Percentiles rank a stretch among this genome's conserved stretches.
These are phyloP conservation scores for Colletotrichum plurivorum DNA, from an alignment of 2,329 filamentous ascomycete genomes.

Conservation along the genomic window DNA sequence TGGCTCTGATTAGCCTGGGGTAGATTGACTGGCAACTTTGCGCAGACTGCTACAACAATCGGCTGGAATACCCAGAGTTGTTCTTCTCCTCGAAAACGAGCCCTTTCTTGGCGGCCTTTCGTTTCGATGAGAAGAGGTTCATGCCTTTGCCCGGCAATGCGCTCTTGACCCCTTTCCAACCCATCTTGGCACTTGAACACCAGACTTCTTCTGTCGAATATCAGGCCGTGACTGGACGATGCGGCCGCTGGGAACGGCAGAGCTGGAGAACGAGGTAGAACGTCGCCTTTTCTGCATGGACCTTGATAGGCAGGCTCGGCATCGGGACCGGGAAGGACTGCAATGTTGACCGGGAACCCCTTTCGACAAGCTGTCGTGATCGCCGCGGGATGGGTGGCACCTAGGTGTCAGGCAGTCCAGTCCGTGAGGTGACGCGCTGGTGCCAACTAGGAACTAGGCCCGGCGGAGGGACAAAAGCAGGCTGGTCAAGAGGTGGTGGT, in stretches of 20 bases:
- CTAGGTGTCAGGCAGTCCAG: slow-evolving; percentile 30
- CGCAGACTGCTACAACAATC: slow-evolving; percentile 7
- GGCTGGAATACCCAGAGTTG: slow-evolving; percentile 37
- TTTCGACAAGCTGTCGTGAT: slow-evolving; percentile 20
- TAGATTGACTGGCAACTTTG: slow-evolving; percentile 34
- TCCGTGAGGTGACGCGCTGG: slow-evolving; percentile 30
- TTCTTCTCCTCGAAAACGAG: slow-evolving; percentile 30
- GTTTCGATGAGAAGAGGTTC: slow-evolving; percentile 49
- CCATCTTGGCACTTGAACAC: slow-evolving; percentile 47
- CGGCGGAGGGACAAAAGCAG: slow-evolving; percentile 27
- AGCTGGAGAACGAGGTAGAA: not conserved
- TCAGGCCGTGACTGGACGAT: not conserved
- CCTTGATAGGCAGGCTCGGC: not conserved
- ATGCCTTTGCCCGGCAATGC: slow-evolving; percentile 52
- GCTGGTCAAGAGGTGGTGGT: slow-evolving; percentile 20
- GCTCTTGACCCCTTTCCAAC: slow-evolving; percentile 55
- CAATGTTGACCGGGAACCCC: not conserved
- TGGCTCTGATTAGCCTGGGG: not conserved
- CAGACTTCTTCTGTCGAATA: slow-evolving; percentile 5
- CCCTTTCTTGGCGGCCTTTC: slow-evolving; percentile 42
- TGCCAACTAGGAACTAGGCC: slow-evolving; percentile 29
- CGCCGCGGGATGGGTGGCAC: slow-evolving; percentile 23
- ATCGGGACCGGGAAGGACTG: slow-evolving; percentile 1
- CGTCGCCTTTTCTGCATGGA: not conserved
- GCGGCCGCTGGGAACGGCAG: not conserved